These are phyloP conservation scores for Mucor circinelloides DNA, from an alignment of 371 early-diverging fungal genomes.

Conservation along the genomic window DNA sequence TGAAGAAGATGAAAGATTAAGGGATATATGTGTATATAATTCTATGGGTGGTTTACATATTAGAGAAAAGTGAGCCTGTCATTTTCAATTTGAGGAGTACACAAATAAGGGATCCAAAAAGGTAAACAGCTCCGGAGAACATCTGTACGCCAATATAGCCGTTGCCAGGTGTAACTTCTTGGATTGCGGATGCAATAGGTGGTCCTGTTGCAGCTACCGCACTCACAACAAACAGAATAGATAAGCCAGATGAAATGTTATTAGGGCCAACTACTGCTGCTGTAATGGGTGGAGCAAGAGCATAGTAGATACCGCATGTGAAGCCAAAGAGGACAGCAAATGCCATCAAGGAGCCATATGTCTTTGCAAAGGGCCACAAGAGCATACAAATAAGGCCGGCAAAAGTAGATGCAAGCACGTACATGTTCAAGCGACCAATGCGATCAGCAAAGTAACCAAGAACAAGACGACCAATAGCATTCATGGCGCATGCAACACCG, in stretches of 20 bases:
- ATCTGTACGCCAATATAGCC: conserved; percentile 46
- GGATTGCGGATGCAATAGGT: conserved; percentile 39
- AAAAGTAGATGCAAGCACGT: conserved; percentile 20
- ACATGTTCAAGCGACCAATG: conserved; percentile 62
- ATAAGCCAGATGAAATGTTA: conserved; percentile 54
- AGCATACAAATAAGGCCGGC: conserved; percentile 49
- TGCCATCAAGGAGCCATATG: conserved; percentile 44
- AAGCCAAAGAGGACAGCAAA: conserved; percentile 56
- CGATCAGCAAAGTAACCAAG: conserved; percentile 64
- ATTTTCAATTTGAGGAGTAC: conserved; percentile 23
- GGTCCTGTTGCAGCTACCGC: conserved; percentile 38
- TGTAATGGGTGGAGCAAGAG: conserved; percentile 56
- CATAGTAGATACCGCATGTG: conserved; percentile 39
- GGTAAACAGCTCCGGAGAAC: conserved; percentile 42
- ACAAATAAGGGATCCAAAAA: conserved; percentile 31
- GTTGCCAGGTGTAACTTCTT: conserved; percentile 21
- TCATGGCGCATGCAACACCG: conserved; percentile 36
- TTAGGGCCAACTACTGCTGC: conserved; percentile 55
- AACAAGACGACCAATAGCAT: conserved; percentile 67
- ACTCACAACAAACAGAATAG: conserved; percentile 56
- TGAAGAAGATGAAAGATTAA: background rate
- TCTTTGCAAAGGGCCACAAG: conserved; percentile 60
- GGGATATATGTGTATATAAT: background rate
- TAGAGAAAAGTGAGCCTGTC: conserved; percentile 26
- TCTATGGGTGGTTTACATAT: conserved; percentile 13